These are phyloP conservation scores for Litsea cubeba DNA, from an alignment of 164 flowering plant species.

Conservation along the genomic window DNA sequence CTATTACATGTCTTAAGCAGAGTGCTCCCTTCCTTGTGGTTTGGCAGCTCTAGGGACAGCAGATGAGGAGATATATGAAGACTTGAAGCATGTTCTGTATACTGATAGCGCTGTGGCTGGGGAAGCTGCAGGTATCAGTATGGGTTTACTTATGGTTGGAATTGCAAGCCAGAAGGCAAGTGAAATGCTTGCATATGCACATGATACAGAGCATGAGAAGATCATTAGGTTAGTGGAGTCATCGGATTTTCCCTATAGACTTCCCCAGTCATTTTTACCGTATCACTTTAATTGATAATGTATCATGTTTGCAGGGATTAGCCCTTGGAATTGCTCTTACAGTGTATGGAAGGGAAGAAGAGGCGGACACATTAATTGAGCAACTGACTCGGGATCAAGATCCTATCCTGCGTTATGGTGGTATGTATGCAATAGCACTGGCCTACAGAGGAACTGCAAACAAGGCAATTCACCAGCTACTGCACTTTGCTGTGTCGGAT, in stretches of 20 bases:
- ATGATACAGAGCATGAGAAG: conserved; percentile 94
- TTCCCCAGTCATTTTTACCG: background rate
- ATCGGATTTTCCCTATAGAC: background rate
- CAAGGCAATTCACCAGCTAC: conserved; percentile 86
- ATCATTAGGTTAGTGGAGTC: conserved; percentile 56
- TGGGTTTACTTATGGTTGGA: conserved; percentile 94
- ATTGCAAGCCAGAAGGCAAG: conserved; percentile 86
- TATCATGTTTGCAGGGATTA: conserved; percentile 47
- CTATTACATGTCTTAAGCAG: background rate
- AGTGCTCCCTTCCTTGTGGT: conserved; percentile 29
- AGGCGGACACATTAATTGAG: conserved; percentile 85
- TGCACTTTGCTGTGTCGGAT: conserved; percentile 94
- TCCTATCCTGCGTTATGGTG: conserved; percentile 89
- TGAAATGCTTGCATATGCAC: conserved; percentile 95
- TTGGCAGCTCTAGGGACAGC: conserved; percentile 89
- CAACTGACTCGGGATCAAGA: conserved; percentile 94
- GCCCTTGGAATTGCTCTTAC: conserved; percentile 95
- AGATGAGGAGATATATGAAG: conserved; percentile 89
- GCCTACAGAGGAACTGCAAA: conserved; percentile 91
- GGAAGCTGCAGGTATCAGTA: conserved; percentile 91
- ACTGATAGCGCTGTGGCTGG: conserved; percentile 97
- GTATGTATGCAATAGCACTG: conserved; percentile 92
- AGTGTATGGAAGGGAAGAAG: conserved; percentile 95
- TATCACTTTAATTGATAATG: background rate
- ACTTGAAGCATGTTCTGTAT: conserved; percentile 69